Percentiles rank a stretch among this genome's conserved stretches.
These are phyloP conservation scores for Zygosaccharomyces bailii DNA, from an alignment of 805 yeast species.

Conservation along the genomic window DNA sequence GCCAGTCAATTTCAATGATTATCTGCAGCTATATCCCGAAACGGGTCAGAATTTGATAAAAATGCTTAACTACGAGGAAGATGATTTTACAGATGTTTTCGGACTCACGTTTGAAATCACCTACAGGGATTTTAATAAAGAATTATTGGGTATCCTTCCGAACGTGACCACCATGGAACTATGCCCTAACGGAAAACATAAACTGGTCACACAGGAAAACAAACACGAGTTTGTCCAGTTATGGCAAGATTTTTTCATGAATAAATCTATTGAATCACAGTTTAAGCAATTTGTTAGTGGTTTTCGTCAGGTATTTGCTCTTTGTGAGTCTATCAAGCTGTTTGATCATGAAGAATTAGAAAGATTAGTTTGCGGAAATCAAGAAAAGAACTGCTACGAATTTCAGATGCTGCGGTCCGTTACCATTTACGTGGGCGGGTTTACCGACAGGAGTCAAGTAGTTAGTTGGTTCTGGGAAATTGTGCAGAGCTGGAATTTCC, in stretches of 20 bases:
- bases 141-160: neutral
- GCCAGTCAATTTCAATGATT: constrained; percentile 60
- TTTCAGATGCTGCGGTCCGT: constrained; percentile 62
- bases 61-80: constrained; percentile 43
- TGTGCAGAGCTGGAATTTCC: constrained; percentile 38
- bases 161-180: constrained; percentile 45
- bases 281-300: constrained; percentile 64
- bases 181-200: constrained; percentile 53
- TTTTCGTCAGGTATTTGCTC: constrained; percentile 71
- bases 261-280: constrained; percentile 49
- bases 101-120: constrained; percentile 61
- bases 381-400: constrained; percentile 53
- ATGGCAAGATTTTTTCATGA: constrained; percentile 60
- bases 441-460: constrained; percentile 36
- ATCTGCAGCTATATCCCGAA: constrained; percentile 63
- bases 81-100: constrained; percentile 45
- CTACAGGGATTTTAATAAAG: constrained; percentile 43
- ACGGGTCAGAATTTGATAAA: constrained; percentile 51
- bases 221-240: constrained; percentile 56
- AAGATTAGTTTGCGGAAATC: constrained; percentile 70
- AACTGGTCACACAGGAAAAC: constrained; percentile 57
- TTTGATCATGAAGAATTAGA: constrained; percentile 83
- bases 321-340: constrained; percentile 66
- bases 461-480: constrained; percentile 88
- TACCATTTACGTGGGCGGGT: constrained; percentile 72